Base-by-base conservation (phyloP, 106 monocot species). In the Phalaenopsis equestris region DNA sequence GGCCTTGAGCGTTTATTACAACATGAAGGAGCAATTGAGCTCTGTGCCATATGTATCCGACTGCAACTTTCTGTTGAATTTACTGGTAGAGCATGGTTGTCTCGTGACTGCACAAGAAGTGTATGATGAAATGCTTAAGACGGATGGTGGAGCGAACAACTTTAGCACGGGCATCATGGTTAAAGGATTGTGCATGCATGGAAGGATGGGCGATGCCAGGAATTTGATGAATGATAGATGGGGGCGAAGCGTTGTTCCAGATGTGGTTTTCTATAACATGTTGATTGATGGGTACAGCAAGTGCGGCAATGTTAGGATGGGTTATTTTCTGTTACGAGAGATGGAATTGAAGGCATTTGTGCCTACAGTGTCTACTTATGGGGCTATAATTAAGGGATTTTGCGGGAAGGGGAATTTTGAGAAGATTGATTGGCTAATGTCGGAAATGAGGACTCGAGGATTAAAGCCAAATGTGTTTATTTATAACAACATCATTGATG, bases 331-430 rank as follows among this genome's bases (percentile, higher is more conserved):
- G 21, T 94, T 98, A 48, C 78, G 77, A 36, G 86, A 94, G 81
- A 94, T 98, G 97, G 52, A 91, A 70, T 45, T 61, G 48, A 99
- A 94, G 77, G 92, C 94, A 14, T 94, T 99, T 79, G 58, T 94
- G 80, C 94, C 98, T 6, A 91, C 90, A 1, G 6, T 93, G 73
- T 88, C 91, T 1, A 83, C 94, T 47, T 93, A 92, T 84, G 90
- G 94, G 21, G 77, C 84, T 79, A n/a, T 94, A n/a, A 88, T 94
- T 55, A 82, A 86, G 80, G 90, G 88, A 55, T 87, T 90, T 30
- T 90, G 94, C 76, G 88, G 52, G 45, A 87, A 77, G 68, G 90
- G 88, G 5, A 67, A 82, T 77, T 88, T 91, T 72, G 67, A 0
- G 18, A 74, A 85, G 80, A 80, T 94, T 17, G 67, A 55, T 58